These are phyloP conservation scores for Geotrichum candidum DNA, from an alignment of 1,139 yeast species.

Conservation along the genomic window DNA sequence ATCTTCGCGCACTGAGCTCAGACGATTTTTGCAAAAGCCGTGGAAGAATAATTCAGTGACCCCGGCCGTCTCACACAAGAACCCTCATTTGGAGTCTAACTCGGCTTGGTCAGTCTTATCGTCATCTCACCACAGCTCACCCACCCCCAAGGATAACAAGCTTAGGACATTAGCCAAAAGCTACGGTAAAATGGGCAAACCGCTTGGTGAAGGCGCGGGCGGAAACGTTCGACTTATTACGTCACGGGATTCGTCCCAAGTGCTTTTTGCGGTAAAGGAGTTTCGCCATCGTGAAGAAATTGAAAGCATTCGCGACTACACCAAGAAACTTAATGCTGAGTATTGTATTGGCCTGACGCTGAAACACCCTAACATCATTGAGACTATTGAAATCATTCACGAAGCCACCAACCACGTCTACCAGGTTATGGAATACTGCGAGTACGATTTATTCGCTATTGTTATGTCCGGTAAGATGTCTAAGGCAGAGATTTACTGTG, in stretches of 20 bases:
- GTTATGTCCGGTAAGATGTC: conserved; percentile 95
- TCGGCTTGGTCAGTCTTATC: not conserved
- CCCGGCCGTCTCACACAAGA: not conserved
- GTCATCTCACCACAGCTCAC: not conserved
- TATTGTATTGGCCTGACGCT: conserved; percentile 90
- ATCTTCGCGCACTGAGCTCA: conserved; percentile 29
- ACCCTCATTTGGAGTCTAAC: not conserved
- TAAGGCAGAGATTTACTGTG: conserved; percentile 78
- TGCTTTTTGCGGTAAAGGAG: conserved; percentile 91
- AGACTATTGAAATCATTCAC: conserved; percentile 84
- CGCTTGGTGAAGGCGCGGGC: conserved; percentile 94
- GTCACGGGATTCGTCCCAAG: conserved; percentile 58
- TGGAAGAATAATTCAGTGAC: conserved; percentile 21
- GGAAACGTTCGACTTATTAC: conserved; percentile 79
- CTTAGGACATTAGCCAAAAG: conserved; percentile 55
- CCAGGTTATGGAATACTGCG: conserved; percentile 95
- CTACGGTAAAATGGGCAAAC: conserved; percentile 78
- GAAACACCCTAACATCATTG: conserved; percentile 84
- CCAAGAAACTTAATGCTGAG: conserved; percentile 90
- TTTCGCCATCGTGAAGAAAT: conserved; percentile 70
- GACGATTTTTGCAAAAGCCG: conserved; percentile 32
- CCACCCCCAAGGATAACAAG: conserved; percentile 18
- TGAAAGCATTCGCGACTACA: conserved; percentile 80
- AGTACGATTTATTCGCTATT: conserved; percentile 85
- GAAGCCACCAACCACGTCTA: conserved; percentile 73